Evolutionary conservation across 345 rosid genomes (phyloP).

Genomic region (Adansonia digitata): DNA sequence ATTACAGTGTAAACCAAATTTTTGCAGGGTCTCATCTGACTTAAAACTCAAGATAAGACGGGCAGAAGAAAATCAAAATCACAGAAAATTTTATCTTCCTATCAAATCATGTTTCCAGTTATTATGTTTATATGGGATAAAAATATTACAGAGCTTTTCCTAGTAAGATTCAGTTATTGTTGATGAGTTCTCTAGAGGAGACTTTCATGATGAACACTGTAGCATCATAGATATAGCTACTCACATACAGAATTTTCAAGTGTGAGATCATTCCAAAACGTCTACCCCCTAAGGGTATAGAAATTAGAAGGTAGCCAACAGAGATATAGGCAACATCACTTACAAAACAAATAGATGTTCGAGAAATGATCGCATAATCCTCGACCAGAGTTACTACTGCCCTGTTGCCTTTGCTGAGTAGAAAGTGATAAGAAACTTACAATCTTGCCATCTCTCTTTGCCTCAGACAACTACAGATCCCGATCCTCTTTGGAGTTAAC

Average conservation of each 20-base stretch:
- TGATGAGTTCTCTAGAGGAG: not conserved
- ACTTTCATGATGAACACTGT: not conserved
- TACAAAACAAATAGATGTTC: constrained; percentile 1
- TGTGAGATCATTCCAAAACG: not conserved
- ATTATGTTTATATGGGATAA: not conserved
- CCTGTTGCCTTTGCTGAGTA: not conserved
- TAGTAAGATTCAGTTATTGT: not conserved
- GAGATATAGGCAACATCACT: no score
- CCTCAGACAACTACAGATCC: constrained; percentile 73
- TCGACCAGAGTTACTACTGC: not conserved
- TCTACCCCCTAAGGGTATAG: no score
- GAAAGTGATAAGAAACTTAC: constrained; percentile 31
- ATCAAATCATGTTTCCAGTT: not conserved
- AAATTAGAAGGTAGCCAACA: no score
- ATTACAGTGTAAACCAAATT: not conserved
- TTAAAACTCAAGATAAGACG: not conserved
- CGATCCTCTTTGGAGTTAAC: constrained; percentile 60
- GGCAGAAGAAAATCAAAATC: not conserved
- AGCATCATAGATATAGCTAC: not conserved
- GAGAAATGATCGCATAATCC: not conserved
- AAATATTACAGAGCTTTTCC: not conserved
- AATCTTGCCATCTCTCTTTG: constrained; percentile 54
- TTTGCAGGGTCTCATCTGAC: not conserved
- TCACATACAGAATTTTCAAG: not conserved
- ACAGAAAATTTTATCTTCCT: not conserved